Evolutionary conservation across 495 filamentous ascomycete genomes (phyloP), one percentile per base, ranked within the genome.

Genomic region (Chaetomidium leptoderma): DNA sequence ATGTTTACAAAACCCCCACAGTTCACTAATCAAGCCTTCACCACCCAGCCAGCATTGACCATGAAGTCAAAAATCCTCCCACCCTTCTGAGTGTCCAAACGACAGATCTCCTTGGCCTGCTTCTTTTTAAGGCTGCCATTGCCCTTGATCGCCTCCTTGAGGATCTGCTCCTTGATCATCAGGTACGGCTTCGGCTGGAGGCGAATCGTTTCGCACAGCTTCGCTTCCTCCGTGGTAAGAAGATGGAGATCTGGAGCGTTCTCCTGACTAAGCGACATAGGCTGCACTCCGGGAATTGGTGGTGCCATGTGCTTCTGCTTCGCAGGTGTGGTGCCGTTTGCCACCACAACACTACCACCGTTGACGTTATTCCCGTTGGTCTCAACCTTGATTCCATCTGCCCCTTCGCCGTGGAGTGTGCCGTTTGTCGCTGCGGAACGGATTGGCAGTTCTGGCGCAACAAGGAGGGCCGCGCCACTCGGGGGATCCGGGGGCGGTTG

Each of bases 171-270:
- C 72, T 97, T 97, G 71, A 99, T 91, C 62, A 89, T 88, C 33
- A 96, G 67, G 67, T 96, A 99, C 2, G 95, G 89, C 71, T 97
- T 97, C 1, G 93, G 95, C 70, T 90, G 85, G 33, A 97, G 71
- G 30, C 89, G 83, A 6, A 95, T 76, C 46, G 84, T 81, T 59
- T 86, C 85, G 73, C 95, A 97, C 4, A 99, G 73, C 65, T 96
- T 88, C 1, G 79, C 75, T 70, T 97, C 95, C 50, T 93, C 91
- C 6, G 82, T 78, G 0, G 87, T 88, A n/a, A 97, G 73, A 1
- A 99, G 81, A 62, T 97, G 93, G 17, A 91, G 67, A 61, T 97
- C 95, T 0, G 85, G 78, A 0, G 90, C 84, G 42, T 85, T 89
- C 39, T 95, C 90, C 64, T 84, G 84, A 40, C 83, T 83, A 35